Conservation (phyloP, 2,329 filamentous ascomycete species). For the Fulvia fulva region DNA sequence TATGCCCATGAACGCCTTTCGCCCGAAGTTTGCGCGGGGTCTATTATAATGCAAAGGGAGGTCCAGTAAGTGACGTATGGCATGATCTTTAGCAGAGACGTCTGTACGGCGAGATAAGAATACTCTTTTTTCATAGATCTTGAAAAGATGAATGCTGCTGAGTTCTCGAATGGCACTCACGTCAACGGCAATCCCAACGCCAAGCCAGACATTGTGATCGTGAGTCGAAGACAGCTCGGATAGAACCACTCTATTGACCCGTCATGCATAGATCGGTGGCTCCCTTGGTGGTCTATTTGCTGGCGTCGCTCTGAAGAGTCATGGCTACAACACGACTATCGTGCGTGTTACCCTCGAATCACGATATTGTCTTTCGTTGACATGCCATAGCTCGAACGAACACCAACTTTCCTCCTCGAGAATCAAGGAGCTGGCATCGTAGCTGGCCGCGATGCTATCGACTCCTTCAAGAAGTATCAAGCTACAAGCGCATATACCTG, state of each 20-base stretch:
- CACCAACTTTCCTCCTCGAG: constrained; percentile 39
- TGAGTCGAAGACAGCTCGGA: background rate
- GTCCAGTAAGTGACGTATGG: background rate
- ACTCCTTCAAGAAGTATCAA: constrained; percentile 42
- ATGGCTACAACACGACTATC: constrained; percentile 28
- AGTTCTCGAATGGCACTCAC: background rate
- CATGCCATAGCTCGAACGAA: constrained; percentile 37
- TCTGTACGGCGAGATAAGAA: too few relatives aligned
- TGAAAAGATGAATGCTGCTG: background rate
- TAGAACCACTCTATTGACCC: background rate
- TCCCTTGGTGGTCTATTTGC: constrained; percentile 29
- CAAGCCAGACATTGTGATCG: constrained; percentile 26
- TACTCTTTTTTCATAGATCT: background rate
- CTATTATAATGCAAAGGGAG: background rate
- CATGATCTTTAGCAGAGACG: too few relatives aligned
- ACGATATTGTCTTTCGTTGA: too few relatives aligned
- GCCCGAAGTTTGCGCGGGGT: background rate
- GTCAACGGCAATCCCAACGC: background rate
- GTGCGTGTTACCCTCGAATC: background rate
- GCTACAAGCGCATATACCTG: constrained; percentile 26
- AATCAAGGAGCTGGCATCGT: constrained; percentile 48
- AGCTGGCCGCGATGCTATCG: constrained; percentile 42
- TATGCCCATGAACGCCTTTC: background rate
- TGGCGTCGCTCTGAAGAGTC: constrained; percentile 25
- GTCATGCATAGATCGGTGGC: constrained; percentile 24